Evolutionary conservation across 2,329 filamentous ascomycete species (phyloP).

Genomic region (Didymella pinodella): DNA sequence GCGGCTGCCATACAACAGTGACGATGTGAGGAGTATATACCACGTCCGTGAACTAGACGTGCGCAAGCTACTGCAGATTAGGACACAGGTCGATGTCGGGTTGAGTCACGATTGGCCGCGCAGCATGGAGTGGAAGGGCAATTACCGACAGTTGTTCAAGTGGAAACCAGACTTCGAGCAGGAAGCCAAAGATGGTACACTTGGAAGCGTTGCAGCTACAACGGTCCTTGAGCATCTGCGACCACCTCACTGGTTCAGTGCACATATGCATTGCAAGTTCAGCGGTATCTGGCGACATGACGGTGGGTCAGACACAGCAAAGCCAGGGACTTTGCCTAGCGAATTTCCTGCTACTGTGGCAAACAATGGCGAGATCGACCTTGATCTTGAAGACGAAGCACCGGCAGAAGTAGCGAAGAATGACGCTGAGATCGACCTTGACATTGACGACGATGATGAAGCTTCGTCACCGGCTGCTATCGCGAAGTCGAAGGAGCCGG

Average conservation of each 20-base stretch:
- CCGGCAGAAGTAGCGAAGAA: slow-evolving; percentile 37
- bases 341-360: slow-evolving; percentile 35
- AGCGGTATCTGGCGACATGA: slow-evolving; percentile 66
- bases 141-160: slow-evolving; percentile 71
- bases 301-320: slow-evolving; percentile 37
- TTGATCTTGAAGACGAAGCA: slow-evolving; percentile 64
- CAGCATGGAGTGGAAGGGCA: slow-evolving; percentile 79
- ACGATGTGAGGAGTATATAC: slow-evolving; percentile 83
- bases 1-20: slow-evolving; percentile 79
- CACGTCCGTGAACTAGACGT: slow-evolving; percentile 89
- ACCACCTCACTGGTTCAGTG: slow-evolving; percentile 86
- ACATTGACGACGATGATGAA: slow-evolving; percentile 49
- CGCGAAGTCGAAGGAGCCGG: slow-evolving; percentile 20
- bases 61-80: slow-evolving; percentile 84
- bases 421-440: slow-evolving; percentile 51
- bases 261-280: slow-evolving; percentile 91
- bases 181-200: slow-evolving; percentile 76
- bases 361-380: slow-evolving; percentile 67
- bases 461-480: slow-evolving; percentile 19
- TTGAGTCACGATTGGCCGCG: slow-evolving; percentile 96
- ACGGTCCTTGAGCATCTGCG: slow-evolving; percentile 82
- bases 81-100: slow-evolving; percentile 89
- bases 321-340: slow-evolving; percentile 8
- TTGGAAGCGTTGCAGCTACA: slow-evolving; percentile 82
- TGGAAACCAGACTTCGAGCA: slow-evolving; percentile 77